phyloP scores from a whole-genome alignment of 371 early-diverging fungal genomes.

The Mortierella sp. region DNA sequence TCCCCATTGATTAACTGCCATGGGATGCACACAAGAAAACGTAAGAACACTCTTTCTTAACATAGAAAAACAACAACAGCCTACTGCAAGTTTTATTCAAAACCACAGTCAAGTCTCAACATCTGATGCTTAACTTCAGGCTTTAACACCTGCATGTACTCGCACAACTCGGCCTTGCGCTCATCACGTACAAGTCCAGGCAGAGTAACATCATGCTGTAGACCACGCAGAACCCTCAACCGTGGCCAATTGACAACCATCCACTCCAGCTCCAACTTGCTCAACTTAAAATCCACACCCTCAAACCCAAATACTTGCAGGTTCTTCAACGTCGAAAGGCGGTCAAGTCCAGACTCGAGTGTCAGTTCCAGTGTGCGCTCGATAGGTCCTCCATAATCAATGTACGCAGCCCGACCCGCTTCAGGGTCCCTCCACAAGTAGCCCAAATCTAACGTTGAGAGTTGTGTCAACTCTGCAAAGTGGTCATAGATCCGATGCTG shows the following conservation, averaged over 20 bases:
- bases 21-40: too few species aligned
- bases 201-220: not conserved
- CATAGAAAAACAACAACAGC: too few species aligned
- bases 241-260: not conserved
- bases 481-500: not conserved
- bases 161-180: not conserved
- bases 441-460: not conserved
- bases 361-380: not conserved
- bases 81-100: too few species aligned
- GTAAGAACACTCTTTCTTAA: too few species aligned
- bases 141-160: not conserved
- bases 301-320: slow-evolving; percentile 1
- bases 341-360: not conserved
- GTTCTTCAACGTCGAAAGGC: not conserved
- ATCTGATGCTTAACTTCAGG: not conserved
- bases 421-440: not conserved
- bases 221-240: not conserved
- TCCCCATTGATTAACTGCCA: too few species aligned
- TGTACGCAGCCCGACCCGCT: not conserved
- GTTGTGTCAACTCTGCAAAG: not conserved
- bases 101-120: too few species aligned
- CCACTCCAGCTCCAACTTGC: not conserved
- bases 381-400: not conserved
- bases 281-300: not conserved
- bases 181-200: not conserved